Percentiles rank a stretch among this genome's conserved stretches.
Conservation (phyloP, 306 rosid genomes). For the Begonia fuchsioides region DNA sequence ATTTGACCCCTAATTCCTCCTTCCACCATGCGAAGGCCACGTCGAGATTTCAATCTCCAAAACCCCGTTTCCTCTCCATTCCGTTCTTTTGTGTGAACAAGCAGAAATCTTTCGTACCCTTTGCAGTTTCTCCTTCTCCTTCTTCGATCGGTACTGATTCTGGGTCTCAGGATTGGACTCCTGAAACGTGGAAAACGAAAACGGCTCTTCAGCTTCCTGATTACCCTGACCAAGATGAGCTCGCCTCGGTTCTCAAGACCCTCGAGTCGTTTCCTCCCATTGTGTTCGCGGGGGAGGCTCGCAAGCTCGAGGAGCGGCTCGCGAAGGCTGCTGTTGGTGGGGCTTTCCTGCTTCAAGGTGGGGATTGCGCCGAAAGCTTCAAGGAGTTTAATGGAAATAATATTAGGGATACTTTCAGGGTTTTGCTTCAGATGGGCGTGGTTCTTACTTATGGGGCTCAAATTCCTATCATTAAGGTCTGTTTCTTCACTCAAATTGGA, state of each 20-base stretch:
- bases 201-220: slow-evolving; percentile 25
- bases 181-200: slow-evolving; percentile 28
- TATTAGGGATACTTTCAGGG: slow-evolving; percentile 23
- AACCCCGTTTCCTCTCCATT: too few relatives aligned
- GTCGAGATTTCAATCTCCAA: too few relatives aligned
- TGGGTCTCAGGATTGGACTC: slow-evolving; percentile 13
- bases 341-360: slow-evolving; percentile 30
- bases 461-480: slow-evolving; percentile 24
- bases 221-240: slow-evolving; percentile 22
- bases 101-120: background rate
- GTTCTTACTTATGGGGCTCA: slow-evolving; percentile 24
- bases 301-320: slow-evolving; percentile 21
- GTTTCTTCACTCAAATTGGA: background rate
- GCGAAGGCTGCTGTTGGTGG: slow-evolving; percentile 28
- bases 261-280: slow-evolving; percentile 25
- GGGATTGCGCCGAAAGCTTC: slow-evolving; percentile 71
- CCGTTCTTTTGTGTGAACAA: too few relatives aligned
- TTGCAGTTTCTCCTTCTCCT: slow-evolving; percentile 1
- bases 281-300: slow-evolving; percentile 30
- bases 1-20: too few relatives aligned
- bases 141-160: background rate
- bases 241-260: slow-evolving; percentile 15
- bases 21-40: too few relatives aligned
- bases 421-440: slow-evolving; percentile 26
- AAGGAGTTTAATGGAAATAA: slow-evolving; percentile 54